Conservation (phyloP, 805 yeast species). For the Kuraishia piskuri region DNA sequence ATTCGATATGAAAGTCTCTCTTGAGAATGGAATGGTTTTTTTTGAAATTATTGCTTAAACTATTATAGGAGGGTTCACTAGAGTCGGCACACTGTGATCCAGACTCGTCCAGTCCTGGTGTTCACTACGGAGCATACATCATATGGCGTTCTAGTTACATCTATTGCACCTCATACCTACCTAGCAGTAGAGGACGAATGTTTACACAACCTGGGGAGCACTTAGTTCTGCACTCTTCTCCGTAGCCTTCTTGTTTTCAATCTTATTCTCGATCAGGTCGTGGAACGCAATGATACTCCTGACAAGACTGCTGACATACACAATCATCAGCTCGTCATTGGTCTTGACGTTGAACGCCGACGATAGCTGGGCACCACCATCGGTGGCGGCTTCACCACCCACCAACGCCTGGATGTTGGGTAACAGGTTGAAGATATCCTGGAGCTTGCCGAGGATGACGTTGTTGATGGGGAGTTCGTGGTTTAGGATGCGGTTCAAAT, state of each 20-base stretch:
- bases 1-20: too few relatives aligned
- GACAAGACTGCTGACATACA: slow-evolving; percentile 82
- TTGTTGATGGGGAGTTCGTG: slow-evolving; percentile 83
- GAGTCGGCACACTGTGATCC: too few relatives aligned
- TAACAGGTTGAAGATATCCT: slow-evolving; percentile 86
- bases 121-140: too few relatives aligned
- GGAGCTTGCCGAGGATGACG: slow-evolving; percentile 82
- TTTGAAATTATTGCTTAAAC: too few relatives aligned
- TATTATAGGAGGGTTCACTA: too few relatives aligned
- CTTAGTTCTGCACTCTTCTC: slow-evolving; percentile 4
- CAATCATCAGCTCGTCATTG: slow-evolving; percentile 92
- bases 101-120: too few relatives aligned
- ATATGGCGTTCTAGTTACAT: too few relatives aligned
- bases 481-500: slow-evolving; percentile 64
- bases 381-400: slow-evolving; percentile 10
- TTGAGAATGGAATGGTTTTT: too few relatives aligned
- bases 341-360: slow-evolving; percentile 87
- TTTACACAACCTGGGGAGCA: neutral
- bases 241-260: slow-evolving; percentile 55
- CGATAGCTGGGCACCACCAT: slow-evolving; percentile 29
- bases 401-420: slow-evolving; percentile 47
- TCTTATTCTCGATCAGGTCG: slow-evolving; percentile 91
- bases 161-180: too few relatives aligned
- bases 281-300: slow-evolving; percentile 95
- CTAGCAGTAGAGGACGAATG: too few relatives aligned